Base-by-base conservation (phyloP, 2,329 filamentous ascomycete genomes). In the Cercospora sojina region DNA sequence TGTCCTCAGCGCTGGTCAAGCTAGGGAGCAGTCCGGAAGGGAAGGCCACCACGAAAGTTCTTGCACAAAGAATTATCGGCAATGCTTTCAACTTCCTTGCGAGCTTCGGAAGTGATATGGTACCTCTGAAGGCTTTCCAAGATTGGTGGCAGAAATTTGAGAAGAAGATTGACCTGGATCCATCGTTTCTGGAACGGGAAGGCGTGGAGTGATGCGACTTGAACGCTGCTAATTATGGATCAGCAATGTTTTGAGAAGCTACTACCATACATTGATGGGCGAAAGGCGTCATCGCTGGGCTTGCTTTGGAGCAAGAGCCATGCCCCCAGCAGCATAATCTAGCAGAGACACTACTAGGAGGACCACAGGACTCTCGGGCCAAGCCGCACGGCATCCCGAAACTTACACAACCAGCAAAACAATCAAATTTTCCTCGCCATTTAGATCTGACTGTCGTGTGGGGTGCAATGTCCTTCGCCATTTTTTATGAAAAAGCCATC, bases 141-240 rank as follows among this genome's bases (percentile, higher is more conserved):
- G 92, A 96, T 66, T 99, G 96, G 95, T 99, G 96, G 95, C 86
- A 84, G 67, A 98, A 97, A 80, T 99, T 99, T 80, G 94, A 99
- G 82, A 87, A 87, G 68, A 90, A 89, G 76, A 86, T 99, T 43
- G 90, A 93, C 73, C 85, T 87, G 70, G 95, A 99, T 80, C 94
- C 95, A 0, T 87, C 87, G 6, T 99, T 99, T 77, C 82, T 99
- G 72, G 93, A 98, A 43, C 27, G 62, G 5, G 62, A 64, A 41
- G 62, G 60, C 23, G 60, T 18, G 27, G 59, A 61, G 25, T 61
- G 35, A 41, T 2, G 6, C 20, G 12, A 25, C 18, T 51, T 6
- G 12, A 20, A 20, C 13, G 47, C 2, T 51, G 5, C 8, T 27
- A 5, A 51, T 23, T 5, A 51, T 16, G 20, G 18, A 13, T 23